Base-by-base conservation (phyloP, 495 filamentous ascomycete species). In the Hamigera avellanea region DNA sequence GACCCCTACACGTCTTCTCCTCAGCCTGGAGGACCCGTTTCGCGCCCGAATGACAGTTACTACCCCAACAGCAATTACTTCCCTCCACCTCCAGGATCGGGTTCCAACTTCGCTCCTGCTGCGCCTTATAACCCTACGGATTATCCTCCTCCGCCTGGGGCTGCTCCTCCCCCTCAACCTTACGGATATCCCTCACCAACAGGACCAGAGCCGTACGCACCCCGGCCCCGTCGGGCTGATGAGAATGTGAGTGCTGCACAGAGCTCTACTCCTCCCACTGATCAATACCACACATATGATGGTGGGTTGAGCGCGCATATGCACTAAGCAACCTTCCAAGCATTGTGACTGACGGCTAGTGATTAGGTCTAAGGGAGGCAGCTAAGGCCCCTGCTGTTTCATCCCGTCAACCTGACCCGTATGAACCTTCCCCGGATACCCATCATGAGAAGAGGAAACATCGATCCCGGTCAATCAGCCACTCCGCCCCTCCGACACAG, bases 171-270 rank as follows among this genome's bases (percentile, higher is more conserved):
- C 14, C 43, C 59, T 8, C 64, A 66, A 45, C 52, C 59, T 7
- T 69, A 64, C 33, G 52, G 52, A 19, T 70, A 69, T 39, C 58
- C 62, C 9, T 54, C 59, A 36, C 54, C 53, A 15, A 49, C 43
- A 18, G 43, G 59, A 25, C 50, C 57, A 14, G 61, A 66, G 35
- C 45, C 57, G 2, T 71, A 67, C 37, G 54, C 55, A 26, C 52
- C 56, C 19, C 57, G 59, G 45, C 51, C 64, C 19, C 61, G 64
- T 33, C 56, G 66, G 48, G 62, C 56, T 39, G 67, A 73, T 54
- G 67, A 72, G 46, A 73, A 70, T 69, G 70, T 73, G 67, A 73
- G 69, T 68, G 50, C 56, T 44, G 49, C 53, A 45, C 41, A 43
- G 46, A 59, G 54, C 47, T 53, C 47, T 39, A 47, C 43, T 51